These are phyloP conservation scores for Gossypium sturtianum DNA, from an alignment of 345 rosid species.

Conservation along the genomic window DNA sequence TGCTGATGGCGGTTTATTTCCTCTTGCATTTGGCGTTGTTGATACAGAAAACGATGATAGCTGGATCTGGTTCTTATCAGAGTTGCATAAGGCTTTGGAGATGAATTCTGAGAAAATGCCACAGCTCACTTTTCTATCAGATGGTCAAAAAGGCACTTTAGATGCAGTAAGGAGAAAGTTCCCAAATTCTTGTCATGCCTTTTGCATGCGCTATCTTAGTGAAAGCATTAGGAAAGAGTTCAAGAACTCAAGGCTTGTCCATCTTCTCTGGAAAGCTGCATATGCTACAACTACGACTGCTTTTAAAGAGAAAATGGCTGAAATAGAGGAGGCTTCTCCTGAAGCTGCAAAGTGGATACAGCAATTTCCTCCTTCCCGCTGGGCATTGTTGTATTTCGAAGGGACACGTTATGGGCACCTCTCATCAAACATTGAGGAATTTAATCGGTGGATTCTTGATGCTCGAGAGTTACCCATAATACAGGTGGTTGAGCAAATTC, in stretches of 20 bases:
- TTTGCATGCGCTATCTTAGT: conserved; percentile 38
- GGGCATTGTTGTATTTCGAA: conserved; percentile 47
- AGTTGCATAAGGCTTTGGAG: conserved; percentile 44
- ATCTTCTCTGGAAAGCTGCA: conserved; percentile 58
- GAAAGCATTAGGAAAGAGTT: conserved; percentile 44
- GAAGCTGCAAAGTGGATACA: conserved; percentile 47
- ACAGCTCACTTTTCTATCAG: conserved; percentile 32
- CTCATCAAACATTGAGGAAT: conserved; percentile 43
- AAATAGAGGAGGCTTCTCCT: conserved; percentile 38
- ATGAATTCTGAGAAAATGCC: conserved; percentile 32
- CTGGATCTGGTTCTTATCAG: conserved; percentile 57
- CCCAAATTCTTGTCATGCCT: conserved; percentile 32
- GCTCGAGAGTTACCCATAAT: conserved; percentile 45
- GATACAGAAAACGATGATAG: conserved; percentile 45
- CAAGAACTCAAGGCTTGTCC: conserved; percentile 44
- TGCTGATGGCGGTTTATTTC: conserved; percentile 50
- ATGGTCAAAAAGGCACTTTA: conserved; percentile 32
- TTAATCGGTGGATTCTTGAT: conserved; percentile 46
- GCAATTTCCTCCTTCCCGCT: conserved; percentile 37
- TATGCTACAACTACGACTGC: conserved; percentile 33
- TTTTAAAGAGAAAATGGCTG: conserved; percentile 45
- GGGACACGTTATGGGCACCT: conserved; percentile 43
- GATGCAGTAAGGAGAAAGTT: conserved; percentile 39
- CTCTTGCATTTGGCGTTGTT: conserved; percentile 53
- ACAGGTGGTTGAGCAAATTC: conserved; percentile 47